Base-by-base conservation (phyloP, 768 basidiomycete species). In the Psilocybe sp. region DNA sequence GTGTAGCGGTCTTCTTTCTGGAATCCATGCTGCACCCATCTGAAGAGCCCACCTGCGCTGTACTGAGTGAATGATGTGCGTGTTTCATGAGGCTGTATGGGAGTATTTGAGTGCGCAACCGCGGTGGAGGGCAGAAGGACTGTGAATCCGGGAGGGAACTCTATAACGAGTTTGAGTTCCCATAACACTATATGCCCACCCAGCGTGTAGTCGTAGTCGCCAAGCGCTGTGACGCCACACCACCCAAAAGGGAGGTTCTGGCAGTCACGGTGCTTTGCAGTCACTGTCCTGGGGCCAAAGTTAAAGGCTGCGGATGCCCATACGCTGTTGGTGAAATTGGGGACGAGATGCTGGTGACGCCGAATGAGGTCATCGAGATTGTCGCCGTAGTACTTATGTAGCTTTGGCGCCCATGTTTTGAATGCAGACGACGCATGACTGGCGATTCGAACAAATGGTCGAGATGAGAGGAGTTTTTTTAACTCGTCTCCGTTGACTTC, bases 61-160 rank as follows among this genome's bases (percentile, higher is more conserved):
- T 42, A 56, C 44, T 56, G 51, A 8, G 51, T 56, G 34, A 56
- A 49, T 1, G 55, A 52, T 44, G 32, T 46, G 12, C 55, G n/a
- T 8, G 32, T 35, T 28, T 56, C 44, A 14, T 38, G n/a, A 8
- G 16, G 28, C 4, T 31, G 28, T 28, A 56, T 49, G 5, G 47
- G 23, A 9, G 38, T 42, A 37, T 56, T 56, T 23, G 36, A 46
- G 28, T 56, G 51, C 5, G 42, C 38, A 10, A 56, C 16, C 9
- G 47, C 34, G 10, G 55, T 51, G 4, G 55, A 56, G 7, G 43
- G 55, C 10, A 56, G 35, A 7, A 55, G 18, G 16, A 45, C 42
- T 28, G 45, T 51, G 3, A 46, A 51, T 15, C 42, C 34, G 15
- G 44, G 28, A n/a, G 50, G 50, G 19, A 51, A 51, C 36, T 51